Percentiles rank a stretch among this genome's conserved stretches.
phyloP scores from a whole-genome alignment of 2,329 filamentous ascomycete genomes.

The Alternaria brassicae region DNA sequence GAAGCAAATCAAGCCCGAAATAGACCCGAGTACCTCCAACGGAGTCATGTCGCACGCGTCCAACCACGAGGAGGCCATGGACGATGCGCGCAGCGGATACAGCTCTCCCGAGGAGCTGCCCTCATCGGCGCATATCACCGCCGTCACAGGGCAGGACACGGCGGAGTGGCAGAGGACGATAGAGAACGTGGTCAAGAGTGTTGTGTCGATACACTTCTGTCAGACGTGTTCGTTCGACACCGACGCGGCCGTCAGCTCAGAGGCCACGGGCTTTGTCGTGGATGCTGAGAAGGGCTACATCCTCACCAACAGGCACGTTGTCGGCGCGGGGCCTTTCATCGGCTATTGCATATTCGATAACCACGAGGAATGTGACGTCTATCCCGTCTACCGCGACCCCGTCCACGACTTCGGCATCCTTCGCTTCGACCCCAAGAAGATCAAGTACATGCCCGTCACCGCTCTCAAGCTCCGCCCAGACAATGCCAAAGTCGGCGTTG shows the following conservation, averaged over 20 bases:
- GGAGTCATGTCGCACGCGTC: constrained; percentile 31
- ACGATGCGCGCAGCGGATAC: constrained; percentile 39
- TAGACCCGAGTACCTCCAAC: constrained; percentile 50
- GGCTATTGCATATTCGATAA: constrained; percentile 99
- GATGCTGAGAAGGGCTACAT: constrained; percentile 85
- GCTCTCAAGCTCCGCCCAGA: constrained; percentile 84
- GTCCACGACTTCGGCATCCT: constrained; percentile 99
- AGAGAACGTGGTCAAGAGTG: constrained; percentile 90
- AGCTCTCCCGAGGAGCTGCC: constrained; percentile 53
- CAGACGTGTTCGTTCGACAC: constrained; percentile 98
- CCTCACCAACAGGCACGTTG: constrained; percentile 74
- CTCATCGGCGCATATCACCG: constrained; percentile 38
- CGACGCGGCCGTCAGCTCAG: constrained; percentile 90
- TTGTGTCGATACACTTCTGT: constrained; percentile 98
- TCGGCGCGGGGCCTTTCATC: constrained; percentile 95
- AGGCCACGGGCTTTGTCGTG: constrained; percentile 97
- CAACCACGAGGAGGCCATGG: constrained; percentile 44
- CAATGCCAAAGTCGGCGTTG: constrained; percentile 84
- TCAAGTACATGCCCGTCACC: constrained; percentile 94
- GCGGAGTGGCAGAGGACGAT: constrained; percentile 96
- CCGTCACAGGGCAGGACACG: constrained; percentile 65
- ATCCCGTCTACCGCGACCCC: constrained; percentile 95
- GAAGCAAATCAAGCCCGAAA: constrained; percentile 63
- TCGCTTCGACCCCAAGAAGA: constrained; percentile 91
- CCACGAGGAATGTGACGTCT: constrained; percentile 94